Evolutionary conservation across 148 eudicot genomes (phyloP).

Genomic region (Bassia scoparia): DNA sequence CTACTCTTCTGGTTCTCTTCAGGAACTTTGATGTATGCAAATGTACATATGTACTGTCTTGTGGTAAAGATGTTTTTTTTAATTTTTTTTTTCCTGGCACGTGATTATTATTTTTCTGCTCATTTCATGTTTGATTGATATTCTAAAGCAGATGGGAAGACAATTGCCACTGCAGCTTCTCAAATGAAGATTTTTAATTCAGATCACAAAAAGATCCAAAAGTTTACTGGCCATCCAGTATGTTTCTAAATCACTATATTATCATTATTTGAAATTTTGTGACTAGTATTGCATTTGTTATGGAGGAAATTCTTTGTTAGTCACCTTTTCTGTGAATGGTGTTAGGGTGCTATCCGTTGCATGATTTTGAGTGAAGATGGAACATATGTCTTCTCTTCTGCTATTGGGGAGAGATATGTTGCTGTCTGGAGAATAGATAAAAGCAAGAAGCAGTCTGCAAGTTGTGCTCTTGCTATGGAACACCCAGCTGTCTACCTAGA

Average conservation of each 20-base stretch:
- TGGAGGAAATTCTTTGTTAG: neutral
- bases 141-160: slow-evolving; percentile 61
- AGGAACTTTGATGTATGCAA: neutral
- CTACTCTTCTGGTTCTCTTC: too few relatives aligned
- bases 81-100: neutral
- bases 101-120: slow-evolving; percentile 1
- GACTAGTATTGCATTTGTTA: neutral
- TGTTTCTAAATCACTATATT: slow-evolving; percentile 27
- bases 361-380: slow-evolving; percentile 81
- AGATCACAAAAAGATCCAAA: slow-evolving; percentile 73
- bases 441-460: slow-evolving; percentile 71
- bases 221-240: slow-evolving; percentile 96
- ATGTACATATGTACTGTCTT: neutral
- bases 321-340: slow-evolving; percentile 13
- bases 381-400: slow-evolving; percentile 68
- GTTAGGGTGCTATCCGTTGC: slow-evolving; percentile 73
- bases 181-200: slow-evolving; percentile 73
- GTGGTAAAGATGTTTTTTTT: neutral
- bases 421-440: slow-evolving; percentile 82
- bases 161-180: slow-evolving; percentile 82
- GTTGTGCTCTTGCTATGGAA: slow-evolving; percentile 82
- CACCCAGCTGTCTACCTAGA: slow-evolving; percentile 85
- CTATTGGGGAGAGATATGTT: slow-evolving; percentile 80
- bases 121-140: slow-evolving; percentile 13
- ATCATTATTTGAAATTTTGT: neutral